phyloP scores from a whole-genome alignment of 2,329 filamentous ascomycete species.

The Alternaria triticina region DNA sequence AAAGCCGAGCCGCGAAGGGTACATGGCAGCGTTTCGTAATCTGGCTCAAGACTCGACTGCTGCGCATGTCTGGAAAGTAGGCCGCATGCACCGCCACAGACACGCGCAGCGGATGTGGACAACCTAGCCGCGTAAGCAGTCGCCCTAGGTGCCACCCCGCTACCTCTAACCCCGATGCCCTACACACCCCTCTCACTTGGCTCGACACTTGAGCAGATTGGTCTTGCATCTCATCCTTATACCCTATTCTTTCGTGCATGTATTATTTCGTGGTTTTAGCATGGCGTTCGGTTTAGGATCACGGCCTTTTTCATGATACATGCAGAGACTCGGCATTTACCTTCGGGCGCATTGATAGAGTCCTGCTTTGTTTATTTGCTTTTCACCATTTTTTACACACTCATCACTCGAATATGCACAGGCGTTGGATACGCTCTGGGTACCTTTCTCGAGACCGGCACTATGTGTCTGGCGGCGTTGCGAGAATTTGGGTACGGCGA shows the following conservation, averaged over 20 bases:
- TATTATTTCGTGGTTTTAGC: slow-evolving; percentile 19
- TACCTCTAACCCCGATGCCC: background rate
- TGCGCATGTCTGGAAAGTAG: slow-evolving; percentile 52
- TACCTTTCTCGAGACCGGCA: background rate
- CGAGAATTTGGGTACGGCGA: slow-evolving; percentile 2
- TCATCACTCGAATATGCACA: slow-evolving; percentile 3
- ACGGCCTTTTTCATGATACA: slow-evolving; percentile 25
- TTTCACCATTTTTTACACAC: slow-evolving; percentile 4
- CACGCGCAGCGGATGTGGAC: background rate
- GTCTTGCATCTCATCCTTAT: slow-evolving; percentile 2
- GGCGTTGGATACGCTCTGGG: slow-evolving; percentile 17
- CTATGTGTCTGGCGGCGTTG: slow-evolving; percentile 8
- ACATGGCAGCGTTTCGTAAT: slow-evolving; percentile 63
- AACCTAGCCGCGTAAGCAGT: background rate
- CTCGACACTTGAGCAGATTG: background rate
- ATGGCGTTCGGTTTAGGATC: slow-evolving; percentile 28
- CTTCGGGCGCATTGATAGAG: slow-evolving; percentile 16
- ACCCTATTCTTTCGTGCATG: slow-evolving; percentile 9
- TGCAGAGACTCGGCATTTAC: slow-evolving; percentile 19
- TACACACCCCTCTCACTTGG: background rate
- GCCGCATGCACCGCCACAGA: slow-evolving; percentile 2
- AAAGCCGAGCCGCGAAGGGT: slow-evolving; percentile 47
- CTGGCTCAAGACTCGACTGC: slow-evolving; percentile 62
- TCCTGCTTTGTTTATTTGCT: slow-evolving; percentile 6
- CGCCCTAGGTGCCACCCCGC: background rate